These are phyloP conservation scores for Termitomyces sp. DNA, from an alignment of 768 basidiomycete genomes.

Conservation along the genomic window DNA sequence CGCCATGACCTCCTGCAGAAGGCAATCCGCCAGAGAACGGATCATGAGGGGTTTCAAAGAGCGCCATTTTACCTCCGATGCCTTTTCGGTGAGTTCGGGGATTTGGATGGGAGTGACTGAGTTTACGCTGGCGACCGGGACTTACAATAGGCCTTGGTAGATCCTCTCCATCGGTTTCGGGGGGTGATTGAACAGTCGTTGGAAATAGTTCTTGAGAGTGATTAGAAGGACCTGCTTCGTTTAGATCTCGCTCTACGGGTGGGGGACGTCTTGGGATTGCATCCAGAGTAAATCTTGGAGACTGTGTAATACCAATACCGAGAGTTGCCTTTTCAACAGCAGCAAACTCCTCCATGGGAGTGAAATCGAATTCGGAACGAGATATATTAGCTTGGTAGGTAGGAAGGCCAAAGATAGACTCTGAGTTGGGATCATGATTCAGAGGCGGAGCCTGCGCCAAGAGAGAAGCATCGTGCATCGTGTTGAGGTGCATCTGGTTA, in stretches of 20 bases:
- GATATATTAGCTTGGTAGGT: constrained; percentile 64
- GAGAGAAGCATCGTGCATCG: constrained; percentile 47
- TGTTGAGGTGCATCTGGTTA: constrained; percentile 34
- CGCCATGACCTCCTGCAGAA: constrained; percentile 9
- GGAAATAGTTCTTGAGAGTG: background rate
- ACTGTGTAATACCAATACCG: constrained; percentile 62
- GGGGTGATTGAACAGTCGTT: background rate
- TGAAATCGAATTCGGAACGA: constrained; percentile 67
- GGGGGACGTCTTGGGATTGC: constrained; percentile 7
- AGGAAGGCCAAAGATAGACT: constrained; percentile 48
- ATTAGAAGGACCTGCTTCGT: constrained; percentile 12
- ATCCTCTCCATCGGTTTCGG: constrained; percentile 9
- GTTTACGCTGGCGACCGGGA: constrained; percentile 67
- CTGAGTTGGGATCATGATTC: constrained; percentile 17
- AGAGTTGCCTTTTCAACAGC: constrained; percentile 61
- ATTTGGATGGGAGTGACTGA: constrained; percentile 76
- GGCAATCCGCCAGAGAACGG: constrained; percentile 27
- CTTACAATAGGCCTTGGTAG: constrained; percentile 3
- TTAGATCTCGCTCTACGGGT: background rate
- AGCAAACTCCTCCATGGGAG: constrained; percentile 75
- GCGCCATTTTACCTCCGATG: constrained; percentile 80
- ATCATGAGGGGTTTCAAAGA: constrained; percentile 71
- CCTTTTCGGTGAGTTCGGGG: constrained; percentile 59
- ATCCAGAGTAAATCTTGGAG: constrained; percentile 34
- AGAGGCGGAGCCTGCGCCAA: constrained; percentile 26